These are phyloP conservation scores for Trypanosoma melophagium DNA, from an alignment of 208 protist species.

Conservation along the genomic window DNA sequence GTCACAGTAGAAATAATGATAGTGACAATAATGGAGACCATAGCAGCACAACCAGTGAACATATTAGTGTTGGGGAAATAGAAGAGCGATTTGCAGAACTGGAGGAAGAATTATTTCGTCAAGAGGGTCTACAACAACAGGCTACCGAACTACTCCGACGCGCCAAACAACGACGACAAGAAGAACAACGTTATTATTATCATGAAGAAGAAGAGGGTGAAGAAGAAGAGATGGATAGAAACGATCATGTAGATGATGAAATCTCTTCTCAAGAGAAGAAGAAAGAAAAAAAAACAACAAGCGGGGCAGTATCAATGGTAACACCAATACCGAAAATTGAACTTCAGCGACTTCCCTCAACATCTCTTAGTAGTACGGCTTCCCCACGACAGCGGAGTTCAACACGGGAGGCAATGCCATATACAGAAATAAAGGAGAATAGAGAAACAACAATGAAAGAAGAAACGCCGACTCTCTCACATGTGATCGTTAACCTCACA, in stretches of 20 bases:
- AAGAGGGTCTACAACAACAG: conserved; percentile 1
- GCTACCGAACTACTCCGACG: conserved; percentile 1
- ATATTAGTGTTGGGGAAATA: conserved; percentile 10
- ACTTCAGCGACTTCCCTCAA: too few species aligned
- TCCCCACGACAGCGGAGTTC: background rate
- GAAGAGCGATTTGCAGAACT: conserved; percentile 5
- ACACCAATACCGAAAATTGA: too few species aligned
- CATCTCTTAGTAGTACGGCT: background rate
- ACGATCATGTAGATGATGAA: background rate
- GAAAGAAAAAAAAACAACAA: background rate
- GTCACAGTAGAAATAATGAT: background rate
- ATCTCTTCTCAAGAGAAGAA: background rate
- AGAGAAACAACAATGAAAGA: background rate
- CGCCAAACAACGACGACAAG: conserved; percentile 5
- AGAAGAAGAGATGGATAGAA: background rate
- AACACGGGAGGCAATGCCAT: background rate
- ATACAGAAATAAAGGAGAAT: background rate
- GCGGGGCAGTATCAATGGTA: too few species aligned
- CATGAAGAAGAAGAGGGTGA: background rate
- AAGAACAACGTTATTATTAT: too few species aligned
- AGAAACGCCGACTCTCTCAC: background rate
- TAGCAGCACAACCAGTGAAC: background rate
- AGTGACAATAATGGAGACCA: background rate
- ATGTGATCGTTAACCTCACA: conserved; percentile 11
- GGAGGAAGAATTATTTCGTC: conserved; percentile 11